phyloP scores from a whole-genome alignment of 345 rosid genomes.

The Salix brachista region DNA sequence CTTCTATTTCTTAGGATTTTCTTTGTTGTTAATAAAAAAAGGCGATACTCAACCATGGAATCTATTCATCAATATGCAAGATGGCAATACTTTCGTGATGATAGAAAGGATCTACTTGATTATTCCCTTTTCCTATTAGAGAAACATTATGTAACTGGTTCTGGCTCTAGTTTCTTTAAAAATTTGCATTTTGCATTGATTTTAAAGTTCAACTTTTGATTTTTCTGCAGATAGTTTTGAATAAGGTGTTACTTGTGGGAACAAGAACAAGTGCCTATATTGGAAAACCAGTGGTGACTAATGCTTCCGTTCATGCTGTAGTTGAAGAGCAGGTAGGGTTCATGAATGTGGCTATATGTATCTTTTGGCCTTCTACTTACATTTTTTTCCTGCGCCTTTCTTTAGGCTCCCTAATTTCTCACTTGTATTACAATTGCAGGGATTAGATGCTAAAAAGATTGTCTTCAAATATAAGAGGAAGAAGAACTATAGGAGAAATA shows the following conservation, averaged over 20 bases:
- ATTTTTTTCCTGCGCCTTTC: background rate
- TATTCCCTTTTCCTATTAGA: background rate
- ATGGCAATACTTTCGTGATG: background rate
- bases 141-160: background rate
- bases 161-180: background rate
- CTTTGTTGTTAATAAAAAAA: background rate
- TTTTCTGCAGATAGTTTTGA: conserved; percentile 57
- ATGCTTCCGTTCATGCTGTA: conserved; percentile 92
- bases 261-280: conserved; percentile 76
- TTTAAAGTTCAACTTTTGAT: background rate
- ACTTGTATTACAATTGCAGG: conserved; percentile 42
- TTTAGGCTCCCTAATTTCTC: background rate
- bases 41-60: background rate
- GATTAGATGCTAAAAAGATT: conserved; percentile 66
- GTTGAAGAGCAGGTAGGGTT: conserved; percentile 79
- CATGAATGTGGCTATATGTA: background rate
- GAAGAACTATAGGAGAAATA: conserved; percentile 91
- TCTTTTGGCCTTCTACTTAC: background rate
- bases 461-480: conserved; percentile 94
- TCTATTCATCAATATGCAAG: background rate
- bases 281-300: conserved; percentile 86
- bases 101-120: background rate
- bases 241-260: conserved; percentile 95
- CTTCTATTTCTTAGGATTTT: background rate
- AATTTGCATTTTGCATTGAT: background rate